A percentile compares a stretch with the other conserved stretches of the same genome.
phyloP scores from a whole-genome alignment of 1,284 basidiomycete genomes.

The Golubevia pallescens region DNA sequence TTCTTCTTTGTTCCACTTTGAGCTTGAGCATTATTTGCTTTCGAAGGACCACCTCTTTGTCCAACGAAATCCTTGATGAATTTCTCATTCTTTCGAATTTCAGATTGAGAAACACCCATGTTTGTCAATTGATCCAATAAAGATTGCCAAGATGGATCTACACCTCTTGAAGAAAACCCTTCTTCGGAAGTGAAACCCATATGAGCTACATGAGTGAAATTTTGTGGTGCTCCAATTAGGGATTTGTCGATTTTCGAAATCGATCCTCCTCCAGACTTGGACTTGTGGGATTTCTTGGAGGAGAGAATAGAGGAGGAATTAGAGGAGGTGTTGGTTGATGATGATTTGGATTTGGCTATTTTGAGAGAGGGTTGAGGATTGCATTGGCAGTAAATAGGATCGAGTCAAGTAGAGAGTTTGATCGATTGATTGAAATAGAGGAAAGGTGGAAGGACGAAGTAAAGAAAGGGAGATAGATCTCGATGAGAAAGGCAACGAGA shows the following conservation, averaged over 20 bases:
- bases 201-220: slow-evolving; percentile 87
- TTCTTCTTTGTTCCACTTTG: slow-evolving; percentile 68
- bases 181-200: slow-evolving; percentile 90
- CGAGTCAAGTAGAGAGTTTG: neutral
- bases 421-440: slow-evolving; percentile 1
- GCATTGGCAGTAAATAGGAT: neutral
- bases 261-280: slow-evolving; percentile 66
- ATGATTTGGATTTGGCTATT: slow-evolving; percentile 41
- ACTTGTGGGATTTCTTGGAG: slow-evolving; percentile 71
- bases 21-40: slow-evolving; percentile 37
- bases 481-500: neutral
- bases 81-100: slow-evolving; percentile 79
- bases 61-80: slow-evolving; percentile 87
- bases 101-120: slow-evolving; percentile 68
- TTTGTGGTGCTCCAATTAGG: slow-evolving; percentile 81
- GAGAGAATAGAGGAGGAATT: slow-evolving; percentile 72
- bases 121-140: slow-evolving; percentile 76
- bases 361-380: neutral
- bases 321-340: slow-evolving; percentile 29
- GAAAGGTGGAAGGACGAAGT: too few relatives aligned
- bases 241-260: slow-evolving; percentile 79
- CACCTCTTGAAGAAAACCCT: slow-evolving; percentile 83
- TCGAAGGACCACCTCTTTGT: slow-evolving; percentile 67
- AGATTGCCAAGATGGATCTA: slow-evolving; percentile 90
- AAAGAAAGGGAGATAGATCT: neutral